Conservation (phyloP, 1,139 yeast genomes). For the Citeromyces siamensis region DNA sequence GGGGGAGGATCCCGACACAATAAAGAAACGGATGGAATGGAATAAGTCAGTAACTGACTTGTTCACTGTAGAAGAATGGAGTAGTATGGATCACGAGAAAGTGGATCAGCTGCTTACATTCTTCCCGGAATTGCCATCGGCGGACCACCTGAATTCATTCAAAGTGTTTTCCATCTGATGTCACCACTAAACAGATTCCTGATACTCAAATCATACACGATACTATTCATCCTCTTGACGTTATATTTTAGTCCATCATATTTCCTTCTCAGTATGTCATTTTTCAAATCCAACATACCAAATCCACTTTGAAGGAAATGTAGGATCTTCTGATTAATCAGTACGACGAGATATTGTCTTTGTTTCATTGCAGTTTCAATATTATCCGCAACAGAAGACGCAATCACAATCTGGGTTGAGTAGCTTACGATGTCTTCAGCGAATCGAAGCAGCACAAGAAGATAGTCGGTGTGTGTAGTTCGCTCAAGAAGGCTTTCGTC, state of each 20-base stretch:
- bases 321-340: conserved; percentile 19
- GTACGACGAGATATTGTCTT: conserved; percentile 16
- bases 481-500: background rate
- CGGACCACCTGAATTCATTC: background rate
- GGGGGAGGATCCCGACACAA: conserved; percentile 37
- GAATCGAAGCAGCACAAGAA: conserved; percentile 17
- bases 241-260: conserved; percentile 22
- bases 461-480: conserved; percentile 11
- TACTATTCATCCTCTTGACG: conserved; percentile 20
- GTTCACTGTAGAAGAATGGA: conserved; percentile 49
- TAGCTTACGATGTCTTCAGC: conserved; percentile 20
- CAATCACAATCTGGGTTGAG: conserved; percentile 20
- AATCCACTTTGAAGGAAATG: conserved; percentile 20
- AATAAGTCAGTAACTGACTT: conserved; percentile 54
- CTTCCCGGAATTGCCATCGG: conserved; percentile 19
- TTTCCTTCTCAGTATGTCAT: conserved; percentile 20
- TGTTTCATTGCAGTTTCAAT: conserved; percentile 5
- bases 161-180: background rate
- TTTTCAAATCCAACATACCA: conserved; percentile 22
- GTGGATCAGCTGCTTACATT: conserved; percentile 15
- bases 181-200: conserved; percentile 3
- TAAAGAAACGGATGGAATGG: conserved; percentile 63
- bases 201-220: conserved; percentile 17
- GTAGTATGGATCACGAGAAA: conserved; percentile 21
- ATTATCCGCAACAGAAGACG: conserved; percentile 11